A percentile compares a stretch with the other conserved stretches of the same genome.
Evolutionary conservation across 805 yeast genomes (phyloP).

Genomic region (Hanseniaspora valbyensis): DNA sequence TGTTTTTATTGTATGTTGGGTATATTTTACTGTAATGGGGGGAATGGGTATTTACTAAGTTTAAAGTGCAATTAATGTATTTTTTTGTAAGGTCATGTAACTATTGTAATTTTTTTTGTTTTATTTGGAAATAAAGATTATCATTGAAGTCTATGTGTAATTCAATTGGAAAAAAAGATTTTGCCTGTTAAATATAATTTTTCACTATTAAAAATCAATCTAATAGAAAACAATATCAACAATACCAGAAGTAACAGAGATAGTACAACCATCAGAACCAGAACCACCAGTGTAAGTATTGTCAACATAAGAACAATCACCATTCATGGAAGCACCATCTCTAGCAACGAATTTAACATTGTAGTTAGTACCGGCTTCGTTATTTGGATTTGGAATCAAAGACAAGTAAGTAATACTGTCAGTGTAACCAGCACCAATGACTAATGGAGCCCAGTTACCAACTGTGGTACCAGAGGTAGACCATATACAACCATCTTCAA

Average conservation of each 20-base stretch:
- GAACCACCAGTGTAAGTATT: conserved; percentile 55
- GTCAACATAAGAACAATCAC: conserved; percentile 67
- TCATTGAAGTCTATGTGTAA: neutral
- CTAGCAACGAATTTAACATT: conserved; percentile 66
- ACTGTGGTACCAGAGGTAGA: conserved; percentile 46
- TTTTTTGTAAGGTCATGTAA: too few relatives aligned
- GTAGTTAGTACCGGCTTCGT: conserved; percentile 44
- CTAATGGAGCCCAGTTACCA: conserved; percentile 76
- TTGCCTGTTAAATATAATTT: neutral
- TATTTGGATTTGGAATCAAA: conserved; percentile 70
- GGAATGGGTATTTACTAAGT: neutral
- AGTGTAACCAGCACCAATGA: conserved; percentile 63
- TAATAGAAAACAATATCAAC: conserved; percentile 51
- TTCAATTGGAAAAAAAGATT: too few relatives aligned
- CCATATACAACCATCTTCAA: conserved; percentile 64
- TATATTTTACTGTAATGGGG: too few relatives aligned
- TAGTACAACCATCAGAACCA: conserved; percentile 72
- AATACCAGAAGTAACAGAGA: conserved; percentile 47
- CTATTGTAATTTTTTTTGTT: neutral
- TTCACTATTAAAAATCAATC: too few relatives aligned
- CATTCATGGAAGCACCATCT: conserved; percentile 48
- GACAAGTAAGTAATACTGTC: conserved; percentile 55
- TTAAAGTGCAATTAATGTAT: neutral
- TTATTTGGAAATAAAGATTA: neutral
- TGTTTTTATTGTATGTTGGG: too few relatives aligned